Conservation (phyloP, 1,284 basidiomycete genomes). For the Moesziomyces aphidis region DNA sequence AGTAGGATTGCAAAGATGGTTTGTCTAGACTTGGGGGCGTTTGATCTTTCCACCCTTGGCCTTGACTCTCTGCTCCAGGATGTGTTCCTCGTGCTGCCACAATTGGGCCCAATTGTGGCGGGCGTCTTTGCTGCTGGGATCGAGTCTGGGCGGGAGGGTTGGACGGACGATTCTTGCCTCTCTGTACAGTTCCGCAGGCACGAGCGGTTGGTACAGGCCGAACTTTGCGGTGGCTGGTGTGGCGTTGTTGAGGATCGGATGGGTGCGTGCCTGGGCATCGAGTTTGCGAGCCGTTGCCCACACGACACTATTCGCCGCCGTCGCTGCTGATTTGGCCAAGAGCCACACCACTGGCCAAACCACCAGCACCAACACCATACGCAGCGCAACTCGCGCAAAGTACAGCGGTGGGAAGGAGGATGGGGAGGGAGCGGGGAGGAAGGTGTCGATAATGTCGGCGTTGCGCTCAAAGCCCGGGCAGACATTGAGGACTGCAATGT, state of each 20-base stretch:
- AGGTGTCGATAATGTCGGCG: constrained; percentile 40
- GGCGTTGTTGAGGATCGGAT: constrained; percentile 2
- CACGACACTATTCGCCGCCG: constrained; percentile 42
- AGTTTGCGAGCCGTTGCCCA: constrained; percentile 45
- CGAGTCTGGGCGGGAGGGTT: constrained; percentile 12
- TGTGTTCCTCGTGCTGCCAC: constrained; percentile 28
- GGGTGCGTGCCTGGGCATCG: constrained; percentile 13
- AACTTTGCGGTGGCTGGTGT: not conserved
- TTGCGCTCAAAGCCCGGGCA: constrained; percentile 63
- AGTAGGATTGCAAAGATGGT: too few relatives aligned
- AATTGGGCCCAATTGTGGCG: constrained; percentile 9
- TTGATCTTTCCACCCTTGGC: constrained; percentile 24
- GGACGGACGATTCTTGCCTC: constrained; percentile 38
- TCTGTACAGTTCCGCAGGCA: constrained; percentile 31
- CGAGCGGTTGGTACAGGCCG: constrained; percentile 16
- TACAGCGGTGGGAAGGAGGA: not conserved
- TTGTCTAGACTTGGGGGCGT: constrained; percentile 22
- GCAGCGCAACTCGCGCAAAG: constrained; percentile 4
- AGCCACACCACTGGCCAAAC: constrained; percentile 53
- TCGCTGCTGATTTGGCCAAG: constrained; percentile 43
- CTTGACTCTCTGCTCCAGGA: constrained; percentile 20
- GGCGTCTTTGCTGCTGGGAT: not conserved
- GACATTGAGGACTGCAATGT: constrained; percentile 58
- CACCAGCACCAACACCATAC: constrained; percentile 14
- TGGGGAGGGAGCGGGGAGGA: constrained; percentile 11